Evolutionary conservation across 768 basidiomycete species (phyloP).

Genomic region (Tylopilus sp.): DNA sequence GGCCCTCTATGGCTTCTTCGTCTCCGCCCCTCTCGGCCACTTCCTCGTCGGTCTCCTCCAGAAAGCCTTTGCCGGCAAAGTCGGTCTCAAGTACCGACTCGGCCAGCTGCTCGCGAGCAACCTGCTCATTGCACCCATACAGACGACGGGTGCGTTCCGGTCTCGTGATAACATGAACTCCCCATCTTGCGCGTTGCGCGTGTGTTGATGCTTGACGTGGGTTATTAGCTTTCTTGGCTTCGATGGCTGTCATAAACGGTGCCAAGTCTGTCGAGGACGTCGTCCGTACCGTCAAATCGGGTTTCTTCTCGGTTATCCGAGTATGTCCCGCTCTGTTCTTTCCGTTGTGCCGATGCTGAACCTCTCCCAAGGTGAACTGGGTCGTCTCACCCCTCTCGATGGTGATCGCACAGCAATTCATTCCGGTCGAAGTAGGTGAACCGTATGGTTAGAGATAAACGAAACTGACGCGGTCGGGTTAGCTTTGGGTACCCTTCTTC

Average conservation of each 20-base stretch:
- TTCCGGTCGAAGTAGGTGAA: slow-evolving; percentile 65
- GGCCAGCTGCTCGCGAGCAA: slow-evolving; percentile 75
- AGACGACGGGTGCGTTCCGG: slow-evolving; percentile 52
- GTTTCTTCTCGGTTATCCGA: slow-evolving; percentile 71
- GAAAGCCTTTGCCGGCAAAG: slow-evolving; percentile 72
- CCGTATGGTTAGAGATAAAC: not conserved
- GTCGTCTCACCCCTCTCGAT: slow-evolving; percentile 72
- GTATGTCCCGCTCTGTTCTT: slow-evolving; percentile 37
- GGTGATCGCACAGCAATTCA: slow-evolving; percentile 72
- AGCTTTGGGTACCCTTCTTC: slow-evolving; percentile 91
- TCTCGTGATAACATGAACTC: too few relatives aligned
- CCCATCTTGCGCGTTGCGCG: not conserved
- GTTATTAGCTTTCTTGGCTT: slow-evolving; percentile 65
- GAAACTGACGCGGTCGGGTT: slow-evolving; percentile 2
- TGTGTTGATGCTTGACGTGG: not conserved
- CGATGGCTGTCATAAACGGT: slow-evolving; percentile 83
- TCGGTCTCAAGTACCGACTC: slow-evolving; percentile 57
- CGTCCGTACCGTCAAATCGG: slow-evolving; percentile 60
- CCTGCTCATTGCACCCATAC: slow-evolving; percentile 72
- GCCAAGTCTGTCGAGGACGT: slow-evolving; percentile 65
- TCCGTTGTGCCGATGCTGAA: not conserved
- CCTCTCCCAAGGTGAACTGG: slow-evolving; percentile 63
- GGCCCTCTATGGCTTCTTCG: slow-evolving; percentile 76
- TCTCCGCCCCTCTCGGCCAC: slow-evolving; percentile 82
- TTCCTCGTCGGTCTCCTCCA: slow-evolving; percentile 69